Evolutionary conservation across 371 early-diverging fungal species (phyloP).

Genomic region (Choanephora cucurbitarum): DNA sequence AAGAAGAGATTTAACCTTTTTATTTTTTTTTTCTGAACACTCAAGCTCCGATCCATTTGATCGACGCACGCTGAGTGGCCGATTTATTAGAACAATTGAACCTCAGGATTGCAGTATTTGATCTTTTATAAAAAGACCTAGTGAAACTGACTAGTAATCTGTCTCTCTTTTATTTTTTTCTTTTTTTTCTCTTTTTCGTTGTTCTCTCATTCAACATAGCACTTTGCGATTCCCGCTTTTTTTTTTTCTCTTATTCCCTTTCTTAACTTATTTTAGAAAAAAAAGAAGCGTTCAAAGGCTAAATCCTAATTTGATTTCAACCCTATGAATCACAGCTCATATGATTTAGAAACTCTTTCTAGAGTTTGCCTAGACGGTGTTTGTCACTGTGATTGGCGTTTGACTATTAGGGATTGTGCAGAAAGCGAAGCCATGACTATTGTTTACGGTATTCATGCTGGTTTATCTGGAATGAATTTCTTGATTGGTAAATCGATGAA

Average conservation of each 20-base stretch:
- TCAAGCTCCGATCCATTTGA: too few relatives aligned
- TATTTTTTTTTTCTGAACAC: too few relatives aligned
- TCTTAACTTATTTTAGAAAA: background rate
- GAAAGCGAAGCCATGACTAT: conserved; percentile 24
- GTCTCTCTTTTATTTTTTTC: background rate
- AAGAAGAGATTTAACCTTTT: too few relatives aligned
- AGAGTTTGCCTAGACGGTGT: conserved; percentile 21
- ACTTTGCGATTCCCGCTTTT: too few relatives aligned
- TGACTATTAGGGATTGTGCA: conserved; percentile 20
- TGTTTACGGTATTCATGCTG: conserved; percentile 26
- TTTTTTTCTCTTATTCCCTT: background rate
- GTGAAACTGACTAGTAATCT: too few relatives aligned
- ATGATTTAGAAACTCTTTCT: conserved; percentile 11
- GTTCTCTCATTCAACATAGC: background rate
- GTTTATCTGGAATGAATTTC: conserved; percentile 19
- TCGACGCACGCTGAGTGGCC: too few relatives aligned
- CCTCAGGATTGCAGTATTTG: too few relatives aligned
- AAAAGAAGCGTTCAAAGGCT: background rate
- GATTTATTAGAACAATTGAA: too few relatives aligned
- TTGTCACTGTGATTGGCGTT: conserved; percentile 33
- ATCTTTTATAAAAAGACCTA: too few relatives aligned
- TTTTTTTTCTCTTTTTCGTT: background rate
- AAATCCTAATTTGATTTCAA: background rate
- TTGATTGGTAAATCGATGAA: conserved; percentile 13
- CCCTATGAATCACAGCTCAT: background rate